These are phyloP conservation scores for Sclerotinia trifoliorum DNA, from an alignment of 2,329 filamentous ascomycete species.

Conservation along the genomic window DNA sequence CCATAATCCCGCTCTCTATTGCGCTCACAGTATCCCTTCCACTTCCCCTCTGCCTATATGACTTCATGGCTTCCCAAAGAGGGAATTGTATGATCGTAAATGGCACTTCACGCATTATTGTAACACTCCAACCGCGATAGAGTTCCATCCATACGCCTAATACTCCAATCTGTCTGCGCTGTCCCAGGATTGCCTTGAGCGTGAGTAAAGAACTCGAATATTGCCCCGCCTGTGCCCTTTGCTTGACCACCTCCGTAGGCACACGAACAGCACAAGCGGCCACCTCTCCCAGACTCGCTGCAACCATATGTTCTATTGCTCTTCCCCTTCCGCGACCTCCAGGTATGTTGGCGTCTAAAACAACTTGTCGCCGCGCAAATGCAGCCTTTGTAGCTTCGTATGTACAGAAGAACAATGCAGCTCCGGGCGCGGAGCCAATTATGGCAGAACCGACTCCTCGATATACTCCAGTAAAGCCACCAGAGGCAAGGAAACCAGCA, in stretches of 20 bases:
- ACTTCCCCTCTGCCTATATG: slow-evolving; percentile 54
- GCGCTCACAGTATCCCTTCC: slow-evolving; percentile 58
- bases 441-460: slow-evolving; percentile 86
- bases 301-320: slow-evolving; percentile 70
- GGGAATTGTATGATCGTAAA: slow-evolving; percentile 98
- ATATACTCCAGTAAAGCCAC: slow-evolving; percentile 91
- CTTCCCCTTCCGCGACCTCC: slow-evolving; percentile 36
- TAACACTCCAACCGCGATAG: slow-evolving; percentile 90
- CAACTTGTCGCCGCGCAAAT: slow-evolving; percentile 1
- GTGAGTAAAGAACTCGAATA: slow-evolving; percentile 69
- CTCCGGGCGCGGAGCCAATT: slow-evolving; percentile 87
- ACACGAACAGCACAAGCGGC: slow-evolving; percentile 90
- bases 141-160: slow-evolving; percentile 72
- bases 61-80: slow-evolving; percentile 91
- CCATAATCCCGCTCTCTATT: slow-evolving; percentile 79
- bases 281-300: slow-evolving; percentile 82
- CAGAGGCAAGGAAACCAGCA: slow-evolving; percentile 72
- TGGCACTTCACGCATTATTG: slow-evolving; percentile 91
- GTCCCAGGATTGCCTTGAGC: slow-evolving; percentile 65
- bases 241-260: slow-evolving; percentile 95
- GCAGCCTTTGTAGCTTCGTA: slow-evolving; percentile 73
- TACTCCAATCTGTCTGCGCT: slow-evolving; percentile 46
- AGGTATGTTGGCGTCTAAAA: not conserved
- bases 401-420: slow-evolving; percentile 95
- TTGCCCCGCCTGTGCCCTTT: slow-evolving; percentile 86